These are phyloP conservation scores for Collybia sordida DNA, from an alignment of 768 basidiomycete species.

Conservation along the genomic window DNA sequence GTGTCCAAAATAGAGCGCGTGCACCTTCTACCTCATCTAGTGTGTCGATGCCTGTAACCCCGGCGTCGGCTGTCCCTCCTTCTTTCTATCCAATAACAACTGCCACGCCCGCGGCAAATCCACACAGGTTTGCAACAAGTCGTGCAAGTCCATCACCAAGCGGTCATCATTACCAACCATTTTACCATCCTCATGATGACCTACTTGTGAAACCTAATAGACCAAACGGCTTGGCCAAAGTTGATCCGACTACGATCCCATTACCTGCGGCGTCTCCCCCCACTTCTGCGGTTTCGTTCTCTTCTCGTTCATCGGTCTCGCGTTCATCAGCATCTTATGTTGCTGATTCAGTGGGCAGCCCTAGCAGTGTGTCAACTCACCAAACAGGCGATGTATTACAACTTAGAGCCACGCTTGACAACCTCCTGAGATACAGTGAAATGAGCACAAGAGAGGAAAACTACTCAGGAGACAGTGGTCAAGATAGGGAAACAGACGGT, in stretches of 20 bases:
- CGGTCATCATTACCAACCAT: conserved; percentile 30
- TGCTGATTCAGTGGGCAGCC: conserved; percentile 36
- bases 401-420: conserved; percentile 39
- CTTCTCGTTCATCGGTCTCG: conserved; percentile 73
- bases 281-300: conserved; percentile 67
- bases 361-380: conserved; percentile 25
- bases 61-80: conserved; percentile 24
- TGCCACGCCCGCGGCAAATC: conserved; percentile 53
- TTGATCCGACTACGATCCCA: conserved; percentile 59
- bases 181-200: conserved; percentile 15
- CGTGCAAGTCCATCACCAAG: conserved; percentile 31
- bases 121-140: conserved; percentile 47
- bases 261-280: conserved; percentile 72
- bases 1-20: conserved; percentile 29
- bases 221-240: conserved; percentile 29
- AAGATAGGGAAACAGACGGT: conserved; percentile 29
- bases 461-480: conserved; percentile 26
- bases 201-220: conserved; percentile 2
- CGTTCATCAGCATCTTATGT: conserved; percentile 45
- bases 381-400: conserved; percentile 18
- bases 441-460: conserved; percentile 25
- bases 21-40: conserved; percentile 41
- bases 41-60: conserved; percentile 23
- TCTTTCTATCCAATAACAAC: conserved; percentile 60
- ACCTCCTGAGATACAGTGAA: conserved; percentile 37